These are phyloP conservation scores for Clonostachys rosea DNA, from an alignment of 2,329 filamentous ascomycete species.

Conservation along the genomic window DNA sequence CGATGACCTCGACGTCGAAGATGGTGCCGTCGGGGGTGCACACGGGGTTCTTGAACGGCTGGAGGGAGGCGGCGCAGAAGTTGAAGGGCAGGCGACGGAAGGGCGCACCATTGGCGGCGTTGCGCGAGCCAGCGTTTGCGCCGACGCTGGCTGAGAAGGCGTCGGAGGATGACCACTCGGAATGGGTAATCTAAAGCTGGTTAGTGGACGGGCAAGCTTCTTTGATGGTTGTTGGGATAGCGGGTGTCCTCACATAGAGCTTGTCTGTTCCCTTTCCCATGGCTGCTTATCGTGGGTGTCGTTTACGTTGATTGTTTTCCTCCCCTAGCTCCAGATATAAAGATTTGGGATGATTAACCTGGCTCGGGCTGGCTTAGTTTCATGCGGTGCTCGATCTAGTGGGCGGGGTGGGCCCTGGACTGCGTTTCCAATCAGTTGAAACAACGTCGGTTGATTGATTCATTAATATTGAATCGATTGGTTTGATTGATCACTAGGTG, in stretches of 20 bases:
- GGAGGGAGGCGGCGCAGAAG: slow-evolving; percentile 92
- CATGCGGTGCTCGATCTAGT: no score
- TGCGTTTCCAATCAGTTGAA: no score
- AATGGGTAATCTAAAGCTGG: slow-evolving; percentile 72
- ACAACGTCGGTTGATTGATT: no score
- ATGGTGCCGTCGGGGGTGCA: slow-evolving; percentile 85
- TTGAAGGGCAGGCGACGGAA: slow-evolving; percentile 96
- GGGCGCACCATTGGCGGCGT: slow-evolving; percentile 33
- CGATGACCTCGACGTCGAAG: slow-evolving; percentile 92
- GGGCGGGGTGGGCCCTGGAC: no score
- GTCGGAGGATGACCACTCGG: slow-evolving; percentile 92
- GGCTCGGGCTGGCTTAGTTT: no score
- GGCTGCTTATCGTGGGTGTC: slow-evolving; percentile 4
- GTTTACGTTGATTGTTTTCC: slow-evolving; percentile 1
- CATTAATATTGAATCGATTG: no score
- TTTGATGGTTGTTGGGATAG: neutral
- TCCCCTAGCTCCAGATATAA: no score
- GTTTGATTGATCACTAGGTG: no score
- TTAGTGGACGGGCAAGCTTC: neutral
- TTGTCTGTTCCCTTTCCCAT: slow-evolving; percentile 42
- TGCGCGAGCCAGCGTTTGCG: slow-evolving; percentile 54
- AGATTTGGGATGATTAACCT: no score
- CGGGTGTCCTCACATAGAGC: slow-evolving; percentile 27
- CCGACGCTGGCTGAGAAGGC: slow-evolving; percentile 79
- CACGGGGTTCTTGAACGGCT: slow-evolving; percentile 92